These are phyloP conservation scores for Alternaria gaisen DNA, from an alignment of 2,329 filamentous ascomycete genomes.

Conservation along the genomic window DNA sequence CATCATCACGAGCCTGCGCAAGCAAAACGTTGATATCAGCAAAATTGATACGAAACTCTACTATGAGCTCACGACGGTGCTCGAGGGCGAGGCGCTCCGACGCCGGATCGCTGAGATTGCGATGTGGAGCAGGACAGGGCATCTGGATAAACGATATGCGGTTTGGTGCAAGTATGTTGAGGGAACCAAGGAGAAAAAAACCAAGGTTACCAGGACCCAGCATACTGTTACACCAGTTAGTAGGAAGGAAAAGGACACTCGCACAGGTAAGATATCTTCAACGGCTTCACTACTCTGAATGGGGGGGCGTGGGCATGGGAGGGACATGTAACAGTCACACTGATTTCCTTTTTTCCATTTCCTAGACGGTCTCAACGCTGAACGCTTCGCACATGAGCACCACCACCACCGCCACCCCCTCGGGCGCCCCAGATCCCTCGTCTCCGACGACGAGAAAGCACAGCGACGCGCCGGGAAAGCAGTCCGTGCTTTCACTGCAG, in stretches of 20 bases:
- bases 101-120: not conserved
- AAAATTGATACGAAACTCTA: conserved; percentile 3
- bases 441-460: not conserved
- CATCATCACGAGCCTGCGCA: not conserved
- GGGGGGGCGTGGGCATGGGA: not conserved
- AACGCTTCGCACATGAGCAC: conserved; percentile 5
- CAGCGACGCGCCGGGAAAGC: not conserved
- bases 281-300: not conserved
- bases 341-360: no score
- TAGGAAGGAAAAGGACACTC: not conserved
- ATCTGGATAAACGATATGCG: not conserved
- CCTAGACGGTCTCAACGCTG: not conserved
- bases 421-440: not conserved
- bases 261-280: not conserved
- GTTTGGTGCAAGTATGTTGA: not conserved
- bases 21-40: not conserved
- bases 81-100: not conserved
- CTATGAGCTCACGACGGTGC: not conserved
- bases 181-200: not conserved
- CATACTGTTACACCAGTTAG: not conserved
- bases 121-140: not conserved
- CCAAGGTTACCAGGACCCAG: not conserved
- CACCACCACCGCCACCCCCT: not conserved
- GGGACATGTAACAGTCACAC: no score
- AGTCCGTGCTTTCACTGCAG: not conserved